Conservation (phyloP, 805 yeast species). For the Barnettozyma wickerhamii region DNA sequence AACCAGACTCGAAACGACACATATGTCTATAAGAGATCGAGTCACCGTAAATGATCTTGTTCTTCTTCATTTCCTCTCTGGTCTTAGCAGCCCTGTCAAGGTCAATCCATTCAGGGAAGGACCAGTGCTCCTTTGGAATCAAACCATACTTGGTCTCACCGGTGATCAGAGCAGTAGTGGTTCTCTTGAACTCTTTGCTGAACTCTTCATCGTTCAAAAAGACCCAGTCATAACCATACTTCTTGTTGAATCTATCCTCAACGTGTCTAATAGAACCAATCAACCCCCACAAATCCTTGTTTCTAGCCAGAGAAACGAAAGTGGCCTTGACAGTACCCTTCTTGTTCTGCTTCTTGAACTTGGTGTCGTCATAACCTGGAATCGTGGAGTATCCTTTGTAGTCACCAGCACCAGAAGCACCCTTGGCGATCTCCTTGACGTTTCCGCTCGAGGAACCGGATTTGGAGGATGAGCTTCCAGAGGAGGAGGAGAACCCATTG, state of each 20-base stretch:
- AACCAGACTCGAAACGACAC: constrained; percentile 48
- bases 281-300: constrained; percentile 55
- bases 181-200: constrained; percentile 46
- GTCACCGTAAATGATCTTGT: constrained; percentile 53
- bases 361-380: constrained; percentile 14
- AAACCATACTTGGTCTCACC: constrained; percentile 61
- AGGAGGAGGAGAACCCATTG: constrained; percentile 8
- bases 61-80: constrained; percentile 40
- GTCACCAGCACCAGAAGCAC: constrained; percentile 11
- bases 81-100: constrained; percentile 41
- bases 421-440: constrained; percentile 13
- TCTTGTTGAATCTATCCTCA: constrained; percentile 63
- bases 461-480: constrained; percentile 5
- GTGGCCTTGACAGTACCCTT: constrained; percentile 47
- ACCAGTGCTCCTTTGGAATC: constrained; percentile 64
- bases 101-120: constrained; percentile 63
- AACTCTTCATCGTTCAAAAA: constrained; percentile 71
- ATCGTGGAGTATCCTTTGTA: constrained; percentile 9
- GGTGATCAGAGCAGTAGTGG: constrained; percentile 46
- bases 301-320: constrained; percentile 66
- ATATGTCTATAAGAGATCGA: constrained; percentile 67
- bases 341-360: constrained; percentile 20
- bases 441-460: not conserved
- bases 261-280: constrained; percentile 57
- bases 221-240: constrained; percentile 72